These are phyloP conservation scores for Schoenoplectus triqueter DNA, from an alignment of 202 grass and related monocot species.

Conservation along the genomic window DNA sequence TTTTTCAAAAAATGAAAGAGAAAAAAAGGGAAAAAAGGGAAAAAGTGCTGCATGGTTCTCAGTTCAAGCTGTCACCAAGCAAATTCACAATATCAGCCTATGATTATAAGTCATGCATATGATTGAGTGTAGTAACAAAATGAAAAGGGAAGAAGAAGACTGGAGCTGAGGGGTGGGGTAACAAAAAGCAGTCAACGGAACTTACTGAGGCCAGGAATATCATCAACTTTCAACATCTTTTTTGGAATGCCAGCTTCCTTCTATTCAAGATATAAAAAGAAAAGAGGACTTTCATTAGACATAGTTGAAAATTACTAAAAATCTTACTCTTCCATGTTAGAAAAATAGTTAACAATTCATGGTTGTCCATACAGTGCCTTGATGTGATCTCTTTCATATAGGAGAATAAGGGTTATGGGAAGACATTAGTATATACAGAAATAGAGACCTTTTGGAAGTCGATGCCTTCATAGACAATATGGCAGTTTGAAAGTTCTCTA, in stretches of 20 bases:
- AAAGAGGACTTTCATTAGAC: constrained; percentile 20
- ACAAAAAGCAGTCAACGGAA: constrained; percentile 35
- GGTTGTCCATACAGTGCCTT: not conserved
- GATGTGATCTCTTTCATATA: not conserved
- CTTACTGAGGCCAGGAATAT: constrained; percentile 96
- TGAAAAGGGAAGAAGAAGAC: not conserved
- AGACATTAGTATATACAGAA: not conserved
- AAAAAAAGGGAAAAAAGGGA: not conserved
- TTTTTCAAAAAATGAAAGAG: not conserved
- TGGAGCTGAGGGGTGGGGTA: not conserved
- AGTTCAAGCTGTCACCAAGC: not conserved
- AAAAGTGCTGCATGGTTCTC: not conserved
- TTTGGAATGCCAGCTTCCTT: constrained; percentile 95
- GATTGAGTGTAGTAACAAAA: not conserved
- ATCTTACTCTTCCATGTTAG: constrained; percentile 16
- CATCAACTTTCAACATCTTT: constrained; percentile 84
- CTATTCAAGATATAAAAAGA: constrained; percentile 56
- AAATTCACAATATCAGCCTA: not conserved
- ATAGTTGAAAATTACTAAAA: not conserved
- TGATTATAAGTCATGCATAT: not conserved
- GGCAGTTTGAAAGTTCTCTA: constrained; percentile 95
- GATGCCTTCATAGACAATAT: constrained; percentile 95
- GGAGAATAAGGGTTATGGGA: not conserved
- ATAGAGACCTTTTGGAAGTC: constrained; percentile 91
- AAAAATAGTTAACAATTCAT: not conserved